Conservation (phyloP, 352 stramenopile genomes). For the Phytophthora ohioensis region DNA sequence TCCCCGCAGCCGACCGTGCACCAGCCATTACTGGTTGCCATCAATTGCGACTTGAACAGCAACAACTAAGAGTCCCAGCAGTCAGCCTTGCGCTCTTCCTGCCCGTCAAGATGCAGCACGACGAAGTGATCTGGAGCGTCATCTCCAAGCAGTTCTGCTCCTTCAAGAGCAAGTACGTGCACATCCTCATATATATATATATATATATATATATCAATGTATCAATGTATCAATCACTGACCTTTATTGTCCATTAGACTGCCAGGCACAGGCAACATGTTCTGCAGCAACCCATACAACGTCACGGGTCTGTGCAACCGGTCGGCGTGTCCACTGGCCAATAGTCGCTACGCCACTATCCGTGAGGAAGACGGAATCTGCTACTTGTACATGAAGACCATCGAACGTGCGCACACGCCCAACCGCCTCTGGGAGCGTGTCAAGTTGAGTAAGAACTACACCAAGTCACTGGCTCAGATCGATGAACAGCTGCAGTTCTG, state of each 20-base stretch:
- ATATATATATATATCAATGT: no score
- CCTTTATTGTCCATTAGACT: constrained; percentile 30
- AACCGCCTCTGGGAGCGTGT: constrained; percentile 99
- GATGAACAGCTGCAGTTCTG: constrained; percentile 98
- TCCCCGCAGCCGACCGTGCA: constrained; percentile 6
- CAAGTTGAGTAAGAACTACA: constrained; percentile 97
- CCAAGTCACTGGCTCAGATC: constrained; percentile 94
- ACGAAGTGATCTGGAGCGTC: constrained; percentile 99
- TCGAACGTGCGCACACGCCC: constrained; percentile 98
- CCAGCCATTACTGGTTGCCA: constrained; percentile 37
- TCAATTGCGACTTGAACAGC: constrained; percentile 34
- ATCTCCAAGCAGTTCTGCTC: constrained; percentile 99
- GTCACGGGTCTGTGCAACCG: constrained; percentile 98
- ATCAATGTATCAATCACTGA: no score
- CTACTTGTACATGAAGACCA: constrained; percentile 99
- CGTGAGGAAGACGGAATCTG: constrained; percentile 96
- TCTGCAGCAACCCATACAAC: constrained; percentile 99
- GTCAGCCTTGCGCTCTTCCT: not conserved
- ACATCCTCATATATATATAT: no score
- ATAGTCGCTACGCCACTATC: constrained; percentile 98
- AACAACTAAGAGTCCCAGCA: not conserved
- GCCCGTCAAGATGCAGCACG: constrained; percentile 89
- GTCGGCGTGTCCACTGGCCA: constrained; percentile 96
- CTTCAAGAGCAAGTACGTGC: constrained; percentile 96
- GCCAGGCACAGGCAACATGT: constrained; percentile 91